Percentiles rank a stretch among this genome's conserved stretches.
These are phyloP conservation scores for Neospermospora avenae DNA, from an alignment of 2,329 filamentous ascomycete species.

Conservation along the genomic window DNA sequence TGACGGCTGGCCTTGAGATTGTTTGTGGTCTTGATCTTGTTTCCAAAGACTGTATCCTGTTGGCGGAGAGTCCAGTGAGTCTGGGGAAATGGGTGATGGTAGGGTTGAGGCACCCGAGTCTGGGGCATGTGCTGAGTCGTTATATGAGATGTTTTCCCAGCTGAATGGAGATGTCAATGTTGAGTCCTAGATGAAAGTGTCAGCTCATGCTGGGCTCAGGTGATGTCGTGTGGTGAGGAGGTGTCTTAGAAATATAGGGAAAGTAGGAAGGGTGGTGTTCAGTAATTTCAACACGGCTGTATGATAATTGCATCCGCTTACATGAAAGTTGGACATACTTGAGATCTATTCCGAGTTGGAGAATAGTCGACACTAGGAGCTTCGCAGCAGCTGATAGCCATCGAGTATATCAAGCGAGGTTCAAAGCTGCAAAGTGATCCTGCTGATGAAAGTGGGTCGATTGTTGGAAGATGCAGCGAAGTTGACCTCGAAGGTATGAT, in stretches of 20 bases:
- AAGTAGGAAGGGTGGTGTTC: not conserved
- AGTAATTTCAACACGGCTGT: not conserved
- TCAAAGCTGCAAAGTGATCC: not conserved
- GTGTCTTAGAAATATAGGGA: not conserved
- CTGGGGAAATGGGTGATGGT: conserved; percentile 28
- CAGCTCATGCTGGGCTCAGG: conserved; percentile 12
- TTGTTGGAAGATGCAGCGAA: not conserved
- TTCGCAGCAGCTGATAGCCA: conserved; percentile 16
- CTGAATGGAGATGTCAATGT: conserved; percentile 19
- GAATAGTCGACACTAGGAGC: conserved; percentile 11
- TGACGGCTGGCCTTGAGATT: no score
- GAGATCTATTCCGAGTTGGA: conserved; percentile 11
- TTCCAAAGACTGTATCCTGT: conserved; percentile 24
- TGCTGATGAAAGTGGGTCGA: conserved; percentile 6
- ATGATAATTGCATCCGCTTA: not conserved
- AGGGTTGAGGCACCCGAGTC: conserved; percentile 31
- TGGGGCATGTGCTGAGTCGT: conserved; percentile 22
- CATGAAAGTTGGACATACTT: conserved; percentile 9
- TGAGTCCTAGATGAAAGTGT: conserved; percentile 14
- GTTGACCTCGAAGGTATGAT: conserved; percentile 11
- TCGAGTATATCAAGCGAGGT: not conserved
- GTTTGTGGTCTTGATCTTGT: no score
- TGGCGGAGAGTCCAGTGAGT: conserved; percentile 18
- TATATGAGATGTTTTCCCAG: conserved; percentile 23
- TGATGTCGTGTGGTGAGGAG: conserved; percentile 13